These are phyloP conservation scores for Trichoderma sp. DNA, from an alignment of 2,329 filamentous ascomycete genomes.

Conservation along the genomic window DNA sequence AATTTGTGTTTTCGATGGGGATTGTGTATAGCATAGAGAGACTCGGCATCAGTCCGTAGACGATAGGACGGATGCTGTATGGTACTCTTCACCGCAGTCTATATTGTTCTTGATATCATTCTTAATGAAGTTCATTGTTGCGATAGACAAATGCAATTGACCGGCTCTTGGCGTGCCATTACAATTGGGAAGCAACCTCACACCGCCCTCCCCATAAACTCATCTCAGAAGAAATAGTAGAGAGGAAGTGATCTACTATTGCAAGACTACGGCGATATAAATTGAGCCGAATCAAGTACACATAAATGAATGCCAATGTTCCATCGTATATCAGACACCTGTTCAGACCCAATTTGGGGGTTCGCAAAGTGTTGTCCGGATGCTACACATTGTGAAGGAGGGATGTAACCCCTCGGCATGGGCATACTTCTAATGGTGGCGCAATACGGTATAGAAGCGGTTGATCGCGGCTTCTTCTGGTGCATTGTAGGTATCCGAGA, in stretches of 20 bases:
- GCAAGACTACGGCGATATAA: not conserved
- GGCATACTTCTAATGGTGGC: no score
- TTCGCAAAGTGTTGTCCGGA: not conserved
- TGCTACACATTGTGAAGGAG: not conserved
- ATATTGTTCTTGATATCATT: no score
- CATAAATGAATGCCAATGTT: not conserved
- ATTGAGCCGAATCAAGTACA: conserved; percentile 2
- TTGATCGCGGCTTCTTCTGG: no score
- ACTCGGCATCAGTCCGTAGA: no score
- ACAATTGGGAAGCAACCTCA: not conserved
- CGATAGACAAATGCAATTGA: no score
- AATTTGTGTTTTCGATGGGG: not conserved
- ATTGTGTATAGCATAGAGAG: not conserved
- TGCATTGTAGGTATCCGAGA: no score
- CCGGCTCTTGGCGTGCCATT: not conserved
- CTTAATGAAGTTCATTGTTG: no score
- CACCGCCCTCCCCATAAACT: no score
- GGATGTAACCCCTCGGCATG: not conserved
- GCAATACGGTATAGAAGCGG: no score
- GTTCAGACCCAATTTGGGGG: not conserved
- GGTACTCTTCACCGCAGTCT: no score
- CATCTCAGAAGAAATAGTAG: no score
- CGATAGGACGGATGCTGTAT: no score
- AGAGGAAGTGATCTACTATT: not conserved
- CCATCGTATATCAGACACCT: not conserved